Conservation (phyloP, 1,139 yeast species). For the Suzukiozyma palmioleophila region DNA sequence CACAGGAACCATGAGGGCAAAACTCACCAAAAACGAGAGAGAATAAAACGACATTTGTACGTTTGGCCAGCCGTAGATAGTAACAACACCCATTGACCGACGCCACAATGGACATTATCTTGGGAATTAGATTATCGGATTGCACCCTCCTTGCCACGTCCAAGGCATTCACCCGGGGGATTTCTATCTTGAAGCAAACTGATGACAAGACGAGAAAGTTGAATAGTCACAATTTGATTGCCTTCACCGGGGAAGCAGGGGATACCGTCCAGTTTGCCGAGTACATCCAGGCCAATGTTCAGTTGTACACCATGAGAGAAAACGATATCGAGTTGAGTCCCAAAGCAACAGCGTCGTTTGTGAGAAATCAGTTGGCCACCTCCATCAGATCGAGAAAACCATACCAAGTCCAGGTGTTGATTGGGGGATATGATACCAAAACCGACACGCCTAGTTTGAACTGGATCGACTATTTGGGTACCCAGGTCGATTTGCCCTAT, state of each 20-base stretch:
- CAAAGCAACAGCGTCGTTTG: constrained; percentile 81
- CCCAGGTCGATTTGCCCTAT: constrained; percentile 85
- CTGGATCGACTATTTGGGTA: constrained; percentile 94
- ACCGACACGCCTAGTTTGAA: constrained; percentile 63
- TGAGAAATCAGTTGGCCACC: constrained; percentile 83
- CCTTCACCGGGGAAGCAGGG: constrained; percentile 94
- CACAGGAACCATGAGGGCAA: not conserved
- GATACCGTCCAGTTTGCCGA: constrained; percentile 98
- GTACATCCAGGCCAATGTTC: constrained; percentile 87
- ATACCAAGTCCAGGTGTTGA: constrained; percentile 82
- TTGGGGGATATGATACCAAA: constrained; percentile 79
- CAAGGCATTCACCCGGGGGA: constrained; percentile 91
- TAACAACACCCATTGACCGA: not conserved
- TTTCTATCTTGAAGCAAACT: constrained; percentile 75
- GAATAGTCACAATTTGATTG: constrained; percentile 76
- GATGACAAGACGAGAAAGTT: constrained; percentile 86
- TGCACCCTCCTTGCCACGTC: constrained; percentile 87
- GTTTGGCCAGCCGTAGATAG: not conserved
- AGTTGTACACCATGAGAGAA: constrained; percentile 83
- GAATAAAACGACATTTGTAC: not conserved
- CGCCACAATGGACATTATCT: constrained; percentile 70
- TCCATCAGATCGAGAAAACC: constrained; percentile 88
- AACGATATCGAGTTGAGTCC: constrained; percentile 73
- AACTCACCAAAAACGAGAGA: not conserved
- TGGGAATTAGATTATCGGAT: constrained; percentile 81